Evolutionary conservation across 495 filamentous ascomycete species (phyloP).

Genomic region (Penicillium desertorum): DNA sequence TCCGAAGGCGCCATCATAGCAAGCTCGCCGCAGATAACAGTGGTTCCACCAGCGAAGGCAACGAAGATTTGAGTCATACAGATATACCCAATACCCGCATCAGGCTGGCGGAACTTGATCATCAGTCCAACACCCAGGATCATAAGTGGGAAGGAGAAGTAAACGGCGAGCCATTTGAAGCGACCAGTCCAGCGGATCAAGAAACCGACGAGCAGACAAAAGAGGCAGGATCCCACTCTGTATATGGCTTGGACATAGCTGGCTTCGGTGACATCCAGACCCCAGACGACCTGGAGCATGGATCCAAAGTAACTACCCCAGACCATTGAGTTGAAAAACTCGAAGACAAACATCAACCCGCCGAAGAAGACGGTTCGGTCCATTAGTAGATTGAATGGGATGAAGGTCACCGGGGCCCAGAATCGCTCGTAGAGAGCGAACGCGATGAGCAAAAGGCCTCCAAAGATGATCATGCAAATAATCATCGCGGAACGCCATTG

Average conservation of each 20-base stretch:
- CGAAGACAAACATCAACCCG: constrained; percentile 48
- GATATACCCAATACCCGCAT: constrained; percentile 56
- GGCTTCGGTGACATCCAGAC: constrained; percentile 50
- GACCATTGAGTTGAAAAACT: constrained; percentile 48
- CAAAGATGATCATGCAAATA: constrained; percentile 54
- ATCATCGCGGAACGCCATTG: constrained; percentile 49
- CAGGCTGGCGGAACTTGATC: constrained; percentile 61
- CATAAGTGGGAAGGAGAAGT: constrained; percentile 56
- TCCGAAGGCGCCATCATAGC: constrained; percentile 61
- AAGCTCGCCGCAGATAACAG: constrained; percentile 60
- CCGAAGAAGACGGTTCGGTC: constrained; percentile 59
- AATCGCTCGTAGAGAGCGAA: constrained; percentile 56
- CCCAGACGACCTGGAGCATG: constrained; percentile 65
- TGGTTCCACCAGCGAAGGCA: constrained; percentile 55
- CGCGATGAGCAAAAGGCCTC: constrained; percentile 46
- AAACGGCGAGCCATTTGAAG: constrained; percentile 46
- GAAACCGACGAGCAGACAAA: constrained; percentile 45
- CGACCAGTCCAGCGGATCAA: constrained; percentile 52
- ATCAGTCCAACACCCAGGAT: constrained; percentile 55
- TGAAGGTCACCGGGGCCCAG: constrained; percentile 51
- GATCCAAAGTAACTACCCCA: constrained; percentile 53
- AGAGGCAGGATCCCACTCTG: constrained; percentile 45
- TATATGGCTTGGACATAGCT: constrained; percentile 50
- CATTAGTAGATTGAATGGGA: constrained; percentile 53
- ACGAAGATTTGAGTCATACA: constrained; percentile 71